A percentile compares a stretch with the other conserved stretches of the same genome.
phyloP scores from a whole-genome alignment of 495 filamentous ascomycete genomes.

The Mycothermus thermophilus region DNA sequence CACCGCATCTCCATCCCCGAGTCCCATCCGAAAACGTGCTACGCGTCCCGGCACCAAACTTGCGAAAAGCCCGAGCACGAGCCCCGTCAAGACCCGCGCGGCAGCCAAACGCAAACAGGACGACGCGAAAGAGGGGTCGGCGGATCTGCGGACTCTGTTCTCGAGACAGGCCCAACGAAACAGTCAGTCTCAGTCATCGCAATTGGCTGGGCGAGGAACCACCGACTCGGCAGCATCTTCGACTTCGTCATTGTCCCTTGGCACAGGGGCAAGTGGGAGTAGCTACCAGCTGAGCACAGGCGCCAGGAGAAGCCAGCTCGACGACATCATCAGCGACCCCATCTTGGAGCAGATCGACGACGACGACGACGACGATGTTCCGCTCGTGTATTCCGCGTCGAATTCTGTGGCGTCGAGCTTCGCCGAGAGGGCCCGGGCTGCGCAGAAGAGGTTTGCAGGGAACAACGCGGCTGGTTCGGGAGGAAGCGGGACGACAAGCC shows the following conservation, averaged over 20 bases:
- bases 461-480: not conserved
- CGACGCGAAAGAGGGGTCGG: slow-evolving; percentile 30
- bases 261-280: not conserved
- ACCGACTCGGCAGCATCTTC: slow-evolving; percentile 1
- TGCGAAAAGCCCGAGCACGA: slow-evolving; percentile 30
- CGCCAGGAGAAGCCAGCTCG: slow-evolving; percentile 11
- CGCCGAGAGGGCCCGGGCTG: slow-evolving; percentile 24
- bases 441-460: slow-evolving; percentile 31
- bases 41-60: slow-evolving; percentile 14
- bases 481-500: too few relatives aligned
- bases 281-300: not conserved
- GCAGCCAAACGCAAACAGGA: slow-evolving; percentile 15
- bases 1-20: slow-evolving; percentile 23
- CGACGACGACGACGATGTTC: slow-evolving; percentile 32
- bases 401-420: slow-evolving; percentile 25
- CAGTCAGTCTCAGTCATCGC: slow-evolving; percentile 15
- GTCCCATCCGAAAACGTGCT: slow-evolving; percentile 20
- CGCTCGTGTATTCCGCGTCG: slow-evolving; percentile 16
- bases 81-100: slow-evolving; percentile 31
- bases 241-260: not conserved
- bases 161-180: slow-evolving; percentile 37
- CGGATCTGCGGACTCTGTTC: slow-evolving; percentile 38
- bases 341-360: slow-evolving; percentile 11
- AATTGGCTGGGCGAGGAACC: not conserved
- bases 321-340: slow-evolving; percentile 38